These are phyloP conservation scores for Spathaspora girioi DNA, from an alignment of 805 yeast genomes.

Conservation along the genomic window DNA sequence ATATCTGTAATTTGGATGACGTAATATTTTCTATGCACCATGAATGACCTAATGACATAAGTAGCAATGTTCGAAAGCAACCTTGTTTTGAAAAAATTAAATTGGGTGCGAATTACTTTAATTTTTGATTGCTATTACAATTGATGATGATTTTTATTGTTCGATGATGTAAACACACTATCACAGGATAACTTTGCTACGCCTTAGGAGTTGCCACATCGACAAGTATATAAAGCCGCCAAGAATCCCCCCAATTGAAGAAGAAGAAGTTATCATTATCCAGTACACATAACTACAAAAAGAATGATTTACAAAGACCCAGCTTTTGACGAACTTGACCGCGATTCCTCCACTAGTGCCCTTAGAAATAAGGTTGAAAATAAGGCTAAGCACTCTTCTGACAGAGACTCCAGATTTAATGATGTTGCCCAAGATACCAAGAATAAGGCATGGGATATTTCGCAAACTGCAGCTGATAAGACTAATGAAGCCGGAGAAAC, in stretches of 20 bases:
- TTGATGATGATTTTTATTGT: neutral
- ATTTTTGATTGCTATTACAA: neutral
- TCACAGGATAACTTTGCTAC: neutral
- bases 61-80: neutral
- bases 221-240: neutral
- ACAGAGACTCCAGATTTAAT: neutral
- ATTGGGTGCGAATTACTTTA: neutral
- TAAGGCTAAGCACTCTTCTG: neutral
- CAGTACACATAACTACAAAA: neutral
- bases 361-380: neutral
- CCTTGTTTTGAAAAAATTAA: neutral
- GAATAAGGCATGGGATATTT: neutral
- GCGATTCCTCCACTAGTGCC: neutral
- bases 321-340: neutral
- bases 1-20: neutral
- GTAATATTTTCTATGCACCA: neutral
- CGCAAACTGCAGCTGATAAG: neutral
- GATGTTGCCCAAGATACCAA: neutral
- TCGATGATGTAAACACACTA: neutral
- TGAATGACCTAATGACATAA: neutral
- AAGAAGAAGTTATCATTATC: no score
- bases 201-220: neutral
- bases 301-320: neutral
- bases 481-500: neutral
- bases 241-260: neutral